A percentile compares a stretch with the other conserved stretches of the same genome.
Evolutionary conservation across 805 yeast genomes (phyloP).

Genomic region (Saccharomycopsis microspora): DNA sequence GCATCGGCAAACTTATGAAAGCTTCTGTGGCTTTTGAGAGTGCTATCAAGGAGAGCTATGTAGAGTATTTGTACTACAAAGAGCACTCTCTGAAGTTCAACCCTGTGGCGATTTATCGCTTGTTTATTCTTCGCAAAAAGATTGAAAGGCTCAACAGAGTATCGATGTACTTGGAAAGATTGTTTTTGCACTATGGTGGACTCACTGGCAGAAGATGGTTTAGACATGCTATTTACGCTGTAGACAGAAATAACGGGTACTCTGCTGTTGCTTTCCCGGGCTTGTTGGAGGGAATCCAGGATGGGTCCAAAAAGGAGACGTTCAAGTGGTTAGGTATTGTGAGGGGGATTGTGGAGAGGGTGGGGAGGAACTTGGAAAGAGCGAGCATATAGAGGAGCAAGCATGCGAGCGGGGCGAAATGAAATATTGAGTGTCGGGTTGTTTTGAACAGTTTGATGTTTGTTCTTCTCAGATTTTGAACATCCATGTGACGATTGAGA

Average conservation of each 20-base stretch:
- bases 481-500: no score
- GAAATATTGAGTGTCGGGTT: no score
- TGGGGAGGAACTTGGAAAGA: neutral
- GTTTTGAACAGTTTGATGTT: no score
- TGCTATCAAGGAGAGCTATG: neutral
- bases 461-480: no score
- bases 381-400: neutral
- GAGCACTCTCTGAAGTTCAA: conserved; percentile 14
- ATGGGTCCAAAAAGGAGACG: conserved; percentile 26
- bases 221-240: conserved; percentile 47
- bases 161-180: conserved; percentile 32
- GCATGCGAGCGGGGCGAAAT: no score
- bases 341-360: conserved; percentile 8
- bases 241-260: conserved; percentile 50
- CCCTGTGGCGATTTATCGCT: conserved; percentile 7
- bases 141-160: conserved; percentile 27
- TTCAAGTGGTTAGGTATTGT: conserved; percentile 29
- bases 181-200: conserved; percentile 36
- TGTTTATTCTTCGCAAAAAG: neutral
- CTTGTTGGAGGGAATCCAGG: conserved; percentile 42
- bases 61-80: conserved; percentile 6
- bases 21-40: neutral
- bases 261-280: conserved; percentile 50
- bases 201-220: conserved; percentile 43
- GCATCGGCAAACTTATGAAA: neutral